phyloP scores from a whole-genome alignment of 371 early-diverging fungal genomes.

The Apophysomyces trapeziformis region DNA sequence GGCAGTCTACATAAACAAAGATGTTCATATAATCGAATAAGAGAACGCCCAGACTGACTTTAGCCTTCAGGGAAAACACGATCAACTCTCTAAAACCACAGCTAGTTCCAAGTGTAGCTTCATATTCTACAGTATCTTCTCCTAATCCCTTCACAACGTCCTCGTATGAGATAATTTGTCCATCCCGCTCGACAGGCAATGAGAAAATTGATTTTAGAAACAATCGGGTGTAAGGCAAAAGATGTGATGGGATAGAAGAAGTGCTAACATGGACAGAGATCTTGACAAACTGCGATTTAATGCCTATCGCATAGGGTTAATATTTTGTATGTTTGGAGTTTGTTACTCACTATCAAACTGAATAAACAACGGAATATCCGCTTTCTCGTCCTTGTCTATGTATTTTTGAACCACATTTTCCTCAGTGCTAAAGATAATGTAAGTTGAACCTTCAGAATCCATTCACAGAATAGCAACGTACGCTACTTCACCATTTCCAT shows the following conservation, averaged over 20 bases:
- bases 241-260: constrained; percentile 49
- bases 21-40: not conserved
- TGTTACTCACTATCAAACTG: constrained; percentile 63
- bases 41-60: constrained; percentile 20
- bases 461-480: constrained; percentile 47
- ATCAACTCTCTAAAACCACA: constrained; percentile 56
- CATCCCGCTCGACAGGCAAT: constrained; percentile 55
- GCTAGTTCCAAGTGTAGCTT: constrained; percentile 51
- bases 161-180: constrained; percentile 55
- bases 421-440: constrained; percentile 22
- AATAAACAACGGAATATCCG: constrained; percentile 62
- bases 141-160: constrained; percentile 62
- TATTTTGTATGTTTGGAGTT: constrained; percentile 1
- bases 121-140: constrained; percentile 62
- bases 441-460: not conserved
- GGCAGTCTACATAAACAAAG: constrained; percentile 17
- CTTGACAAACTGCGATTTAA: constrained; percentile 64
- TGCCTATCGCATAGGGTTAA: constrained; percentile 38
- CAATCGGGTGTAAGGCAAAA: constrained; percentile 62
- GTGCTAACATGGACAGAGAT: constrained; percentile 55
- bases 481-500: constrained; percentile 11
- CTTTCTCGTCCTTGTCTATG: constrained; percentile 50
- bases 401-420: constrained; percentile 58
- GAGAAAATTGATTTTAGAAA: constrained; percentile 65
- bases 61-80: constrained; percentile 55